These are phyloP conservation scores for Penicillium cataractarum DNA, from an alignment of 495 filamentous ascomycete genomes.

Conservation along the genomic window DNA sequence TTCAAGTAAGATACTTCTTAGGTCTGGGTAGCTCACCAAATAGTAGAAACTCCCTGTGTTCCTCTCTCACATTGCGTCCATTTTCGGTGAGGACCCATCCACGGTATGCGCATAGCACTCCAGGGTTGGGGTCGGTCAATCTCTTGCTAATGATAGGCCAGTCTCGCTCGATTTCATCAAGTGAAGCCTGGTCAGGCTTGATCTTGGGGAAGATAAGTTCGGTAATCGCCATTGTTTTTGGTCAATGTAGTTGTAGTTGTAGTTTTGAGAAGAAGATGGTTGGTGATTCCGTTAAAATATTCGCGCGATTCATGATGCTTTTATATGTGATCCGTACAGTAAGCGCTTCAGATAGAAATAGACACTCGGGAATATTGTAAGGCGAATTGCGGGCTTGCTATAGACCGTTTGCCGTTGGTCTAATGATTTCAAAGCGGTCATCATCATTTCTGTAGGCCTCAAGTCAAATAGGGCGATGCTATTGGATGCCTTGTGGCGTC, in stretches of 20 bases:
- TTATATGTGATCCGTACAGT: neutral
- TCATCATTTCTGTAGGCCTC: neutral
- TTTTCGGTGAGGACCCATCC: conserved; percentile 13
- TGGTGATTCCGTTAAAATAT: neutral
- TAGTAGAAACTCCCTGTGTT: conserved; percentile 4
- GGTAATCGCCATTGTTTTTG: conserved; percentile 11
- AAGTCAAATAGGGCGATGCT: neutral
- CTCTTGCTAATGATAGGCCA: conserved; percentile 5
- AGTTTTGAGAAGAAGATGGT: neutral
- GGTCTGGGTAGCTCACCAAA: conserved; percentile 4
- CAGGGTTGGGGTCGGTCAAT: conserved; percentile 12
- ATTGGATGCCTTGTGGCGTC: neutral
- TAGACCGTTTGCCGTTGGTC: no score
- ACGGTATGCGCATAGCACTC: conserved; percentile 2
- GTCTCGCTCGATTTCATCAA: conserved; percentile 8
- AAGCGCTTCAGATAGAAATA: neutral
- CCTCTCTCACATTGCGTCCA: conserved; percentile 10
- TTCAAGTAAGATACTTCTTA: neutral
- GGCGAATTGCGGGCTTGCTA: neutral
- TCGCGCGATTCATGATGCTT: neutral
- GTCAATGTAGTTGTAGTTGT: neutral
- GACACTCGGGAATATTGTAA: neutral
- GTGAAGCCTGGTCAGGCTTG: conserved; percentile 4
- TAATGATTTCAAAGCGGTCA: neutral
- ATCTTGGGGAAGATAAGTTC: conserved; percentile 12